phyloP scores from a whole-genome alignment of 768 basidiomycete genomes.

The Lyophyllum semitale region DNA sequence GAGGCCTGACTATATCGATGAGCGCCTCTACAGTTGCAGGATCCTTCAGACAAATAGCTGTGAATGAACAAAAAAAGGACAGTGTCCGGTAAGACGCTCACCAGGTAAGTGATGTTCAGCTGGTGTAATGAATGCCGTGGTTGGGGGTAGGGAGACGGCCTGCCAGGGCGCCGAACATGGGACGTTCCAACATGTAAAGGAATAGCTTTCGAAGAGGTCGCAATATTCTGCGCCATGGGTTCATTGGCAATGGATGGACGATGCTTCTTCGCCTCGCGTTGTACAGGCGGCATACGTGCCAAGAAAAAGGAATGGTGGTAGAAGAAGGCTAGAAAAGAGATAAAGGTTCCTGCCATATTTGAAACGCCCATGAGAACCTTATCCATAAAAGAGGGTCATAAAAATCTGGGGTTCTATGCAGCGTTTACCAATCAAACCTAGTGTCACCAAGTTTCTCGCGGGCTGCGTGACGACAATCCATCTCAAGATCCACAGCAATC shows the following conservation, averaged over 20 bases:
- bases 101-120: slow-evolving; percentile 5
- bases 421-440: neutral
- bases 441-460: neutral
- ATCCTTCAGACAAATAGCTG: neutral
- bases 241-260: neutral
- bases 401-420: neutral
- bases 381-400: slow-evolving; percentile 5
- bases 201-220: neutral
- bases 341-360: slow-evolving; percentile 2
- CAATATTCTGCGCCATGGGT: neutral
- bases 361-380: neutral
- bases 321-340: neutral
- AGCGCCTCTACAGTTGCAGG: neutral
- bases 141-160: slow-evolving; percentile 3
- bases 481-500: too few species aligned
- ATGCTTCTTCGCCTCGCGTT: neutral
- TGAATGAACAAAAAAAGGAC: neutral
- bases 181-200: neutral
- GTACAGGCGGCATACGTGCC: slow-evolving; percentile 6
- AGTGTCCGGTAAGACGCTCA: neutral
- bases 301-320: neutral
- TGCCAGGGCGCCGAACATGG: neutral
- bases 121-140: slow-evolving; percentile 1
- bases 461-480: neutral
- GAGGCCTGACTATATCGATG: slow-evolving; percentile 4